phyloP scores from a whole-genome alignment of 768 basidiomycete species.

The Clavaria fumosa region DNA sequence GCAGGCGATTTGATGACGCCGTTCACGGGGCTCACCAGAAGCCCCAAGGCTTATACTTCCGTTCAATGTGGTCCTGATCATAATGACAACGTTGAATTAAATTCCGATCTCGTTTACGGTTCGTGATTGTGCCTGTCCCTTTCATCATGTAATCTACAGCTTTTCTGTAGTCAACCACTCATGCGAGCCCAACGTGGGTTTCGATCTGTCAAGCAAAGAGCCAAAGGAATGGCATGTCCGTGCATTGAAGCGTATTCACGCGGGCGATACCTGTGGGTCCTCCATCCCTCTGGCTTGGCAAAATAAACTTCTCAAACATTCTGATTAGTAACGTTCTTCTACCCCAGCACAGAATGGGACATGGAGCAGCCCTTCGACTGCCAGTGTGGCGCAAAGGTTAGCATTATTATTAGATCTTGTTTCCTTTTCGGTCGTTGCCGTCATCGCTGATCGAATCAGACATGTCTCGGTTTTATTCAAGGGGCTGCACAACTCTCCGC shows the following conservation, averaged over 20 bases:
- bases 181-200: constrained; percentile 41
- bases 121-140: constrained; percentile 10
- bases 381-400: constrained; percentile 29
- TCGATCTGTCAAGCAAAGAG: constrained; percentile 32
- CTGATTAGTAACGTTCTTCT: constrained; percentile 38
- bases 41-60: constrained; percentile 31
- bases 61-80: constrained; percentile 34
- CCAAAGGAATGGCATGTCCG: constrained; percentile 32
- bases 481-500: constrained; percentile 30
- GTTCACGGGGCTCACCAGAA: constrained; percentile 19
- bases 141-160: not conserved
- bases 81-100: constrained; percentile 37
- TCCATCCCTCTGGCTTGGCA: constrained; percentile 11
- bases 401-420: not conserved
- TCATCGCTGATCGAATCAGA: constrained; percentile 15
- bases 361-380: constrained; percentile 51
- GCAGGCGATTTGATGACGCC: constrained; percentile 23
- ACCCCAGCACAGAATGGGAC: constrained; percentile 55
- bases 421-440: constrained; percentile 1
- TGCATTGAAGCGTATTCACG: constrained; percentile 25
- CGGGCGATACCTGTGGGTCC: constrained; percentile 25
- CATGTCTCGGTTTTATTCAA: constrained; percentile 29
- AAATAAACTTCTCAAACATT: constrained; percentile 11
- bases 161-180: constrained; percentile 37
- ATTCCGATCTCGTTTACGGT: constrained; percentile 48